These are phyloP conservation scores for Suillus fuscotomentosus DNA, from an alignment of 768 basidiomycete genomes.

Conservation along the genomic window DNA sequence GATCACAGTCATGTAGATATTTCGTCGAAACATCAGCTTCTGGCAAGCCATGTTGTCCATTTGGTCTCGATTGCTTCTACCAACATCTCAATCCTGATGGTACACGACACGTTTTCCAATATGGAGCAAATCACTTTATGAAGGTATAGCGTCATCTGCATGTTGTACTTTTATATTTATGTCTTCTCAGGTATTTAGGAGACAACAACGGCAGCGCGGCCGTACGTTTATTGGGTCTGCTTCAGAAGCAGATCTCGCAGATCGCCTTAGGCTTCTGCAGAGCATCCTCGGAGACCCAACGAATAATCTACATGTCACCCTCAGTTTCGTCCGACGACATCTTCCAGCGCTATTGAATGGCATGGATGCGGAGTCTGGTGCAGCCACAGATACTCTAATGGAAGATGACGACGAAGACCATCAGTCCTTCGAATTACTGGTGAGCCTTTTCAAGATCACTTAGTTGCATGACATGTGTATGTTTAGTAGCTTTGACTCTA, in stretches of 20 bases:
- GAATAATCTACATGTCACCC: constrained; percentile 42
- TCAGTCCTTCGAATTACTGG: constrained; percentile 21
- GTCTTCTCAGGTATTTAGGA: constrained; percentile 23
- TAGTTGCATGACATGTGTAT: constrained; percentile 20
- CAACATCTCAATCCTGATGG: constrained; percentile 69
- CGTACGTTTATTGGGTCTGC: constrained; percentile 15
- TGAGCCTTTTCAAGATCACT: constrained; percentile 18
- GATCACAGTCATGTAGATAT: constrained; percentile 41
- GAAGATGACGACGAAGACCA: constrained; percentile 25
- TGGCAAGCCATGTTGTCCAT: constrained; percentile 63
- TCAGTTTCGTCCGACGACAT: constrained; percentile 32
- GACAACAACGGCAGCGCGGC: constrained; percentile 17
- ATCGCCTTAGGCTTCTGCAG: constrained; percentile 43
- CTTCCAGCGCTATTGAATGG: constrained; percentile 30
- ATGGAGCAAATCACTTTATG: constrained; percentile 57
- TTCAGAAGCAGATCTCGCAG: constrained; percentile 29
- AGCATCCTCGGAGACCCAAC: constrained; percentile 47
- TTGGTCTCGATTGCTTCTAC: constrained; percentile 82
- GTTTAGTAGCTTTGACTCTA: constrained; percentile 29
- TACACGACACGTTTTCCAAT: constrained; percentile 50
- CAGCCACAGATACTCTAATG: constrained; percentile 16
- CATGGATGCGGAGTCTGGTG: constrained; percentile 8
- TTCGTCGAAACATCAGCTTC: constrained; percentile 52
- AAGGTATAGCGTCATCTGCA: constrained; percentile 38
- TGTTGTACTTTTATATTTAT: constrained; percentile 32